Conservation (phyloP, 2,329 filamentous ascomycete genomes). For the Botrytis medusae region DNA sequence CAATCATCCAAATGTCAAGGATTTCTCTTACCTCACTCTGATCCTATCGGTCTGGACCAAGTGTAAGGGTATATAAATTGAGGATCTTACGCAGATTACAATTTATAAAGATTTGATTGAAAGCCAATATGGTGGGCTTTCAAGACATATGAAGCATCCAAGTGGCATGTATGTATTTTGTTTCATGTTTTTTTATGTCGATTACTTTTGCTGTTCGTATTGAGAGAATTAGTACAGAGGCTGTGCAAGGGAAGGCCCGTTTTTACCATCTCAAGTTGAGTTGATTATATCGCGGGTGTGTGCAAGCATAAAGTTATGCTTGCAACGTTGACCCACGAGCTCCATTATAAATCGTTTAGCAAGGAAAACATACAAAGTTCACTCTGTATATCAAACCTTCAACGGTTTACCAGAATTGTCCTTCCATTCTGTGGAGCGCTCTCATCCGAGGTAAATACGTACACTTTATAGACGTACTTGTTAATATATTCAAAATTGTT, state of each 20-base stretch:
- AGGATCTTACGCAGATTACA: background rate
- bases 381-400: background rate
- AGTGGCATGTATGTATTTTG: background rate
- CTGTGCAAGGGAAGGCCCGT: background rate
- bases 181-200: background rate
- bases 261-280: background rate
- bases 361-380: background rate
- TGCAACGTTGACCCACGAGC: background rate
- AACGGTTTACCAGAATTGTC: background rate
- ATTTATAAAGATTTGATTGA: background rate
- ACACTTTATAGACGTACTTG: background rate
- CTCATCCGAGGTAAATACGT: background rate
- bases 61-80: background rate
- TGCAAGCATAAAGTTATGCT: conserved; percentile 12
- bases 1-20: background rate
- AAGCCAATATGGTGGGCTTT: background rate
- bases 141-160: background rate
- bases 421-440: conserved; percentile 8
- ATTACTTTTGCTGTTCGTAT: background rate
- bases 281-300: background rate
- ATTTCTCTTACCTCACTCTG: conserved; percentile 3
- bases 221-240: background rate
- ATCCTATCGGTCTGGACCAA: background rate
- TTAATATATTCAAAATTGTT: background rate
- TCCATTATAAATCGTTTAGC: background rate